Conservation (phyloP, 2,329 filamentous ascomycete genomes). For the Beauveria caledonica region DNA sequence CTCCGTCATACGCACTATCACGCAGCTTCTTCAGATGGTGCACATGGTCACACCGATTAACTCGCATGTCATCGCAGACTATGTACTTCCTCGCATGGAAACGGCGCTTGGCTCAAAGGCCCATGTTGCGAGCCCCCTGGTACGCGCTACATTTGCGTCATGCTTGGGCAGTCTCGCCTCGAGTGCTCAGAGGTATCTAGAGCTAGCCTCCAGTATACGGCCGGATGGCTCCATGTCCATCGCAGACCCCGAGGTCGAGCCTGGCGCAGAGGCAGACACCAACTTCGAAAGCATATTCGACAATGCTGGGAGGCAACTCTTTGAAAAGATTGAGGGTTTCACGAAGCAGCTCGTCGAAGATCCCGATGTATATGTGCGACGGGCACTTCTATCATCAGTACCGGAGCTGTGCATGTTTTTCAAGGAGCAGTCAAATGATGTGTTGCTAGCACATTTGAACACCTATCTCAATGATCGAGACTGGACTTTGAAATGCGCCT, state of each 20-base stretch:
- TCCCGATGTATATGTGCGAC: constrained; percentile 71
- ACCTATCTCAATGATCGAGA: constrained; percentile 95
- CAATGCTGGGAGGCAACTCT: constrained; percentile 71
- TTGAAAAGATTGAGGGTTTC: constrained; percentile 77
- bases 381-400: constrained; percentile 87
- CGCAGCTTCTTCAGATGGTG: constrained; percentile 80
- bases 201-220: constrained; percentile 81
- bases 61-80: constrained; percentile 60
- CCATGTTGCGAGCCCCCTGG: constrained; percentile 51
- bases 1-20: constrained; percentile 75
- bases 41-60: constrained; percentile 76
- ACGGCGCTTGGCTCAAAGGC: constrained; percentile 39
- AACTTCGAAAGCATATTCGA: constrained; percentile 82
- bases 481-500: constrained; percentile 93
- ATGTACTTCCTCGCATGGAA: constrained; percentile 57
- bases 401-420: constrained; percentile 93
- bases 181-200: constrained; percentile 76
- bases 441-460: constrained; percentile 92
- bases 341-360: constrained; percentile 89
- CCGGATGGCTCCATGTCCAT: constrained; percentile 74
- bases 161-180: constrained; percentile 83
- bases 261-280: constrained; percentile 56
- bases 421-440: constrained; percentile 83
- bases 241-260: constrained; percentile 71
- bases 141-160: constrained; percentile 86